Base-by-base conservation (phyloP, 2,329 filamentous ascomycete species). In the Periconia sp. region DNA sequence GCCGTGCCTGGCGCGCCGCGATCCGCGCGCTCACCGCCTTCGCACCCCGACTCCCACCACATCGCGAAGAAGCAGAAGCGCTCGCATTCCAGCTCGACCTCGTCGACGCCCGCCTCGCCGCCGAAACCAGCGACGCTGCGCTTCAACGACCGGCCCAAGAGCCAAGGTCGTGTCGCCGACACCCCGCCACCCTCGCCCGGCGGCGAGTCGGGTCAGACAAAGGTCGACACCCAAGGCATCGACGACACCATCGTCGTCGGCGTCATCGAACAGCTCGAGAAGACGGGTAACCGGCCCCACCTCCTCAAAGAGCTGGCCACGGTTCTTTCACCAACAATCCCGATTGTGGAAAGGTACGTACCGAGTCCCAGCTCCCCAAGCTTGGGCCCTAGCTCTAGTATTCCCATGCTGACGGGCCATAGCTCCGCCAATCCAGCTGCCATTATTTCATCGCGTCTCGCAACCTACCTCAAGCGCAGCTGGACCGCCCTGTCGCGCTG, bases 351-450 rank as follows among this genome's bases (percentile, higher is more conserved):
- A 75, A 92, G 92, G 92, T 96, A 84, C 72, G 91, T 82, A 43
- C 38, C 47, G 18, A 42, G 18, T 21, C 39, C 46, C 28, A 54
- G 19, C 21, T 36, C 13, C 19, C 33, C 36, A 49, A 16, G 32
- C 40, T 6, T 17, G 42, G 46, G 35, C 46, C 36, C 43, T 35
- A 55, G 23, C 13, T 16, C 52, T 19, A 42, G 53, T 59, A 53
- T 58, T 43, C 57, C 71, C 59, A 72, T 69, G 56, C 65, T 67
- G 50, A 63, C 40, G 36, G 57, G 23, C 45, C 53, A 42, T 68
- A 97, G 94, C 73, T 97, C 94, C 54, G 91, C 92, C 38, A 97
- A 97, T 68, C 92, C 92, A 42, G 90, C 89, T 63, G 92, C 94
- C 44, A 90, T 99, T 60, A 92, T 99, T 57, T 96, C 92, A 2